These are phyloP conservation scores for Scheffersomyces lignicola DNA, from an alignment of 1,139 yeast species.

Conservation along the genomic window DNA sequence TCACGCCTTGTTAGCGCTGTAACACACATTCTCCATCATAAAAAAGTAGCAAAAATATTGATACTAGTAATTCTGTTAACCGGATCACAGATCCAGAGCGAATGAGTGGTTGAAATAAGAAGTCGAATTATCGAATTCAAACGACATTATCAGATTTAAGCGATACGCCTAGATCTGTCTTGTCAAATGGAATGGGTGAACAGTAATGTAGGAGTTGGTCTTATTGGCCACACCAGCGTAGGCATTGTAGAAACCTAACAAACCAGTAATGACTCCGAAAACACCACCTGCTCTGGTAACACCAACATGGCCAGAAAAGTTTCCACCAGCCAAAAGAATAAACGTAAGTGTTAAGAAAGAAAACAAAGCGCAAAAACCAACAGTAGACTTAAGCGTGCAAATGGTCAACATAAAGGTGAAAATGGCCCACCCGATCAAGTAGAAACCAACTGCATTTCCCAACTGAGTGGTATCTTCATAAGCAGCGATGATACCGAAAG, in stretches of 20 bases:
- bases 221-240: slow-evolving; percentile 31
- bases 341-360: slow-evolving; percentile 55
- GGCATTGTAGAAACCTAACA: slow-evolving; percentile 60
- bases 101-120: too few relatives aligned
- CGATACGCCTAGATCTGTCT: too few relatives aligned
- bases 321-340: slow-evolving; percentile 56
- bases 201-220: slow-evolving; percentile 29
- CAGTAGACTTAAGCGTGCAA: slow-evolving; percentile 64
- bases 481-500: slow-evolving; percentile 54
- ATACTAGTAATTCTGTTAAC: too few relatives aligned
- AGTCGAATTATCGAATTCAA: too few relatives aligned
- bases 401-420: slow-evolving; percentile 59
- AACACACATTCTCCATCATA: too few relatives aligned
- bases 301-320: slow-evolving; percentile 46
- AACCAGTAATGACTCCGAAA: slow-evolving; percentile 59
- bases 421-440: slow-evolving; percentile 64
- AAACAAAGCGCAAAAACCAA: slow-evolving; percentile 57
- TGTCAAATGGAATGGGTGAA: slow-evolving; percentile 35
- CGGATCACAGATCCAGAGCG: too few relatives aligned
- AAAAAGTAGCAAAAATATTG: too few relatives aligned
- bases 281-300: slow-evolving; percentile 71
- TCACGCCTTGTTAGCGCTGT: background rate
- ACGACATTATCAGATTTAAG: too few relatives aligned
- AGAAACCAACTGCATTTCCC: slow-evolving; percentile 57
- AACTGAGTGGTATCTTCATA: slow-evolving; percentile 47